phyloP scores from a whole-genome alignment of 257 asterid species.

The Solanum stenotomum region DNA sequence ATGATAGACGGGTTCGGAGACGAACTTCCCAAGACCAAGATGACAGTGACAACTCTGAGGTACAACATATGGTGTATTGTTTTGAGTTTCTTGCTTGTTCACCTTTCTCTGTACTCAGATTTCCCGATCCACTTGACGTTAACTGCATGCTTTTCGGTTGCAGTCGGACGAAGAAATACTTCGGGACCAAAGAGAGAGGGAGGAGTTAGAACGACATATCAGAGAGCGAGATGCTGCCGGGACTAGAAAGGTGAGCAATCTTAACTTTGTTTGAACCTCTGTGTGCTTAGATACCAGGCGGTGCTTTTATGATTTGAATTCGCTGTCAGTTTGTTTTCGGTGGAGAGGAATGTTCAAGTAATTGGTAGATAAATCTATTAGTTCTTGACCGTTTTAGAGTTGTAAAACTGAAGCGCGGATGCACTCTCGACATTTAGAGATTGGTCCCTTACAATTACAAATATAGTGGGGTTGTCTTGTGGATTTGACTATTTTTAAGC shows the following conservation, averaged over 20 bases:
- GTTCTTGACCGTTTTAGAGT: neutral
- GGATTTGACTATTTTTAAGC: neutral
- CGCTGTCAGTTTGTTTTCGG: neutral
- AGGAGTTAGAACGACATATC: conserved; percentile 72
- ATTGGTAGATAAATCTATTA: neutral
- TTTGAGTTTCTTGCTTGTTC: neutral
- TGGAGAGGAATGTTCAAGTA: neutral
- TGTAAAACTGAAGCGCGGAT: neutral
- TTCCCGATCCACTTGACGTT: neutral
- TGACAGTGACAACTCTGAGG: conserved; percentile 55
- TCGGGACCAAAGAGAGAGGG: conserved; percentile 83
- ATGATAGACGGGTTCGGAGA: conserved; percentile 55
- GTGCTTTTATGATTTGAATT: neutral
- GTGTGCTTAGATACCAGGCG: neutral
- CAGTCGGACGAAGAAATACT: conserved; percentile 90
- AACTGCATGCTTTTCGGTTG: conserved; percentile 4
- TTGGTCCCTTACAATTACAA: neutral
- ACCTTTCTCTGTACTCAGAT: neutral
- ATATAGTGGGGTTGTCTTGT: neutral
- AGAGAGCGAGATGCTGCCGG: conserved; percentile 87
- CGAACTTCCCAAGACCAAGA: conserved; percentile 44
- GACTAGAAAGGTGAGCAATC: conserved; percentile 63
- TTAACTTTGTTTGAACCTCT: neutral
- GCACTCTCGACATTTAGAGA: neutral
- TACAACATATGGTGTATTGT: conserved; percentile 7